A percentile compares a stretch with the other conserved stretches of the same genome.
phyloP scores from a whole-genome alignment of 305 asterid species.

The Stenogyne calaminthoides region DNA sequence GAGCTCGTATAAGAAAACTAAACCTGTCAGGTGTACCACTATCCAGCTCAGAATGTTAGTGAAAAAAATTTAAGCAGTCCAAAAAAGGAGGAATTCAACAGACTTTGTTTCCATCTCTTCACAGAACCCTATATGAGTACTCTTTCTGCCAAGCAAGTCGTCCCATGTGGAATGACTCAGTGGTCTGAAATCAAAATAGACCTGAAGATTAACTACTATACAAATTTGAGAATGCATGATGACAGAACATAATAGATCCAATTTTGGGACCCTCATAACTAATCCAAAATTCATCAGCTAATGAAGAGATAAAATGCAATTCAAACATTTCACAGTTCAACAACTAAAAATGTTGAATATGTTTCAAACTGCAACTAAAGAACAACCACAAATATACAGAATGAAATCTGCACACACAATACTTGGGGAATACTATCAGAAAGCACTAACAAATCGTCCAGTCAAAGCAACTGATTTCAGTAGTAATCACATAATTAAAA shows the following conservation, averaged over 20 bases:
- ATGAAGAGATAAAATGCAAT: background rate
- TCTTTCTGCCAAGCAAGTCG: background rate
- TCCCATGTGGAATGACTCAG: background rate
- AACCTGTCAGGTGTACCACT: background rate
- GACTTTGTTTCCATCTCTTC: background rate
- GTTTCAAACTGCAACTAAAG: background rate
- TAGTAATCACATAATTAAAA: background rate
- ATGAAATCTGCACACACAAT: background rate
- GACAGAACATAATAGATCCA: background rate
- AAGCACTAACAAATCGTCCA: conserved; percentile 1
- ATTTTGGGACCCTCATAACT: background rate
- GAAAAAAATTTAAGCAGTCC: background rate
- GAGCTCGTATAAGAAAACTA: background rate
- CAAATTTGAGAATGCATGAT: background rate
- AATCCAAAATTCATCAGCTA: background rate
- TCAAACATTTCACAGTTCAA: background rate
- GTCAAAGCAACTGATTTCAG: background rate
- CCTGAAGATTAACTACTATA: background rate
- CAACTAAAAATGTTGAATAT: background rate
- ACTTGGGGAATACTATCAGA: background rate
- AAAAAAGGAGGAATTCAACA: background rate
- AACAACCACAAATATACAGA: background rate
- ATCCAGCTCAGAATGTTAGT: background rate
- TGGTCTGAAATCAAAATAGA: background rate
- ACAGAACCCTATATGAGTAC: background rate